Base-by-base conservation (phyloP, 371 early-diverging fungal genomes). In the Circinella minor region DNA sequence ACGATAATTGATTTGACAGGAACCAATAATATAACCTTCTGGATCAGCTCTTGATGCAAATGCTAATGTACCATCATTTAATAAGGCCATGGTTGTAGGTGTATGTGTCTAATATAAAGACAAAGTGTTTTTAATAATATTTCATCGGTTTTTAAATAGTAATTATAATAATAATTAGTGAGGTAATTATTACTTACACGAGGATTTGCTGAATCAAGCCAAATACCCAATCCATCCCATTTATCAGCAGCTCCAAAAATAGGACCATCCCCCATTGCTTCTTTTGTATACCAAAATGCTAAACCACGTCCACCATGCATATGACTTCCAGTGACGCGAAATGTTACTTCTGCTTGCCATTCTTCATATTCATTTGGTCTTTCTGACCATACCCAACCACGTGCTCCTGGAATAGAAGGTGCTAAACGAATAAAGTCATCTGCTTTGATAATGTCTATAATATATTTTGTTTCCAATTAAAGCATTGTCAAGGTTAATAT, bases 231-330 rank as follows among this genome's bases (percentile, higher is more conserved):
- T 13, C 92, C 92, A 68, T 87, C 79, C 91, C 92, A 95, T 57
- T 83, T 71, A 71, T 94, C 94, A 60, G 81, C 78, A 60, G 77
- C 84, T 4, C 95, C 95, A 81, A 87, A 91, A 14, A 93, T 79
- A 5, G 91, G 90, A 0, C 94, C 95, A 15, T 80, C 73, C n/a
- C 77, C 57, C 37, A 79, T 80, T 1, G 74, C 77, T 34, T 91
- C 89, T 65, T 89, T 81, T 5, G 92, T 88, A 74, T 94, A 94
- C 96, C 96, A 96, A 69, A 96, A 89, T 11, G 94, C 94, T 15
- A 96, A 68, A n/a, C 96, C 96, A 49, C 91, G 87, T 51, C 94
- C 94, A 20, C 96, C 95, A 39, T 88, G 75, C 63, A 82, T 73
- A 46, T 86, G 82, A 14, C 85, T 83, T 1, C 96, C 96, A 43